Percentiles rank a stretch among this genome's conserved stretches.
phyloP scores from a whole-genome alignment of 768 basidiomycete genomes.

The Tulasnella sp. region DNA sequence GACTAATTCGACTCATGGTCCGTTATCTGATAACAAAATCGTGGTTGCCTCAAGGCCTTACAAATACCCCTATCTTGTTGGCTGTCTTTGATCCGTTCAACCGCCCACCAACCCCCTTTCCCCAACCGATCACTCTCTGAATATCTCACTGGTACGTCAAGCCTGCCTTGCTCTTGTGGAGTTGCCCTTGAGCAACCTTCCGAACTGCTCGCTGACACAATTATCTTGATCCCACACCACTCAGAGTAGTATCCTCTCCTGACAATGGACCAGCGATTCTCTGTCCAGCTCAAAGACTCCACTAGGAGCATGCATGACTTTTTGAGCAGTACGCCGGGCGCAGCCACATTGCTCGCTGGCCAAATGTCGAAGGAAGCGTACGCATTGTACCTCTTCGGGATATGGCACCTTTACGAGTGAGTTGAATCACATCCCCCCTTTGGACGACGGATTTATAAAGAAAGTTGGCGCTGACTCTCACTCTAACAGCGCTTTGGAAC shows the following conservation, averaged over 20 bases:
- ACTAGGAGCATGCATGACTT: constrained; percentile 43
- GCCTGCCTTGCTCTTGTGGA: too few species aligned
- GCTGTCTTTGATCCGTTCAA: background rate
- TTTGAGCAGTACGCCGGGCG: constrained; percentile 48
- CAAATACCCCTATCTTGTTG: background rate
- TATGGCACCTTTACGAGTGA: constrained; percentile 72
- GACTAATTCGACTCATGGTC: too few species aligned
- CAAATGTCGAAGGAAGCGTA: constrained; percentile 55
- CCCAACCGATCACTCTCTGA: background rate
- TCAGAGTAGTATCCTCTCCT: too few species aligned
- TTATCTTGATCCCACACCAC: too few species aligned
- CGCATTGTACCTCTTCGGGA: constrained; percentile 58
- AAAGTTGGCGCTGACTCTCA: background rate
- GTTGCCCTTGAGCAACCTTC: too few species aligned
- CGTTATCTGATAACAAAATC: background rate
- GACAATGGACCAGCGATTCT: constrained; percentile 23
- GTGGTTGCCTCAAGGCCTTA: background rate
- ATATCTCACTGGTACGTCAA: too few species aligned
- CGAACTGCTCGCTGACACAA: too few species aligned
- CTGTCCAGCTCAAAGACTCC: constrained; percentile 33
- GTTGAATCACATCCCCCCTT: constrained; percentile 22
- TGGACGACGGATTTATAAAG: background rate
- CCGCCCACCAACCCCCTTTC: background rate
- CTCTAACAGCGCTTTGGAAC: constrained; percentile 41
- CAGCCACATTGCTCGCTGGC: constrained; percentile 46